Evolutionary conservation across 345 rosid species (phyloP).

Genomic region (Dipteronia sinensis): DNA sequence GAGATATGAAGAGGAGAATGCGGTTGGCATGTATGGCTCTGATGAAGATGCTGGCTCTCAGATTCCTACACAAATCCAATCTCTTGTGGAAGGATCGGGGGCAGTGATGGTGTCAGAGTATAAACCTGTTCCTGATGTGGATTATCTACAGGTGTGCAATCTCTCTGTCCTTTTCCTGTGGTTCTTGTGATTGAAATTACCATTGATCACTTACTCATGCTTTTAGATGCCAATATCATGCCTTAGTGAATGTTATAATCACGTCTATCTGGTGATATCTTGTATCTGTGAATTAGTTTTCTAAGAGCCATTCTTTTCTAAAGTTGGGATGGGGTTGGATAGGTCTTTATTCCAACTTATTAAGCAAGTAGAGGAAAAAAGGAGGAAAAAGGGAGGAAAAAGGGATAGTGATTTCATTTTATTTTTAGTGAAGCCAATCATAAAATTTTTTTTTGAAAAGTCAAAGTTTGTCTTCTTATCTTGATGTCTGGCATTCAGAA

Average conservation of each 20-base stretch:
- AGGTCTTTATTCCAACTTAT: background rate
- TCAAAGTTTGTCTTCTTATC: too few species aligned
- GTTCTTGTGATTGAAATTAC: background rate
- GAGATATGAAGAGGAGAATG: constrained; percentile 47
- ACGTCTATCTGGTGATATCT: background rate
- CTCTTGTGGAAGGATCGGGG: constrained; percentile 81
- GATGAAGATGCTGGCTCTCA: constrained; percentile 61
- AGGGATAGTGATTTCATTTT: background rate
- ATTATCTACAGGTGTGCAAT: constrained; percentile 77
- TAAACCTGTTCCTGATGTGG: constrained; percentile 78
- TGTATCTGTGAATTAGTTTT: background rate
- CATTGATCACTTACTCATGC: background rate
- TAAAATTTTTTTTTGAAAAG: too few species aligned
- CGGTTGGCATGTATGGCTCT: constrained; percentile 49
- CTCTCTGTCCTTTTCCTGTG: constrained; percentile 3
- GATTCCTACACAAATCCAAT: constrained; percentile 77
- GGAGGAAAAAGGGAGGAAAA: background rate
- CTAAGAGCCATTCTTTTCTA: background rate
- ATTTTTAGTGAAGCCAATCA: too few species aligned
- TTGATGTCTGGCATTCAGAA: background rate
- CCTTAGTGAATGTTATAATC: background rate
- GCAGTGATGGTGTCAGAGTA: constrained; percentile 61
- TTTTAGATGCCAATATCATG: background rate
- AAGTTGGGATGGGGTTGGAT: background rate
- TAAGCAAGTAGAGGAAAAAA: background rate